These are phyloP conservation scores for Hypoxylon fragiforme DNA, from an alignment of 495 filamentous ascomycete species.

Conservation along the genomic window DNA sequence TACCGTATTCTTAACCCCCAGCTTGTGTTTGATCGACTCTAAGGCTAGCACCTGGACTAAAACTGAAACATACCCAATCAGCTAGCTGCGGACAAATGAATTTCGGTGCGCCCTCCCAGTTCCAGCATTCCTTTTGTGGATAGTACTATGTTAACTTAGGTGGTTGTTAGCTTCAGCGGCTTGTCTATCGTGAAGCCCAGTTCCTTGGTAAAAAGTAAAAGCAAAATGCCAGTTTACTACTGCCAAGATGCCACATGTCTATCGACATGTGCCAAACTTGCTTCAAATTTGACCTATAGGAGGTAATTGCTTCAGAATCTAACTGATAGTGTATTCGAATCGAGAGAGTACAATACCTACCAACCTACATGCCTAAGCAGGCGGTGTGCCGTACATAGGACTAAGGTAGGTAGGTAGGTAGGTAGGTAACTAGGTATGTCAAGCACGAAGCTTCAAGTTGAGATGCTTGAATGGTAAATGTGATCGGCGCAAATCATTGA, in stretches of 20 bases:
- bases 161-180: background rate
- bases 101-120: too few species aligned
- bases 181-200: background rate
- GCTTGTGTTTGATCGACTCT: background rate
- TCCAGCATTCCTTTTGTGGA: background rate
- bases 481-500: constrained; percentile 21
- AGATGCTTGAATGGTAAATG: background rate
- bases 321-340: too few species aligned
- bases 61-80: background rate
- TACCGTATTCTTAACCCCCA: background rate
- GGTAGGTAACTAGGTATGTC: too few species aligned
- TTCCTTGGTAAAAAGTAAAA: background rate
- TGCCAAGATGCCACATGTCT: too few species aligned
- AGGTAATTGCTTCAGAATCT: too few species aligned
- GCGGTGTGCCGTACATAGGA: too few species aligned
- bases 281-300: too few species aligned
- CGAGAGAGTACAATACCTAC: too few species aligned
- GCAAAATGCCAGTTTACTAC: too few species aligned
- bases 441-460: constrained; percentile 1
- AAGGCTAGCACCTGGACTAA: background rate
- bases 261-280: too few species aligned
- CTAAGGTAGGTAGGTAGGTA: too few species aligned
- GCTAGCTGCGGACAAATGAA: background rate
- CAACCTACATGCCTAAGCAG: too few species aligned
- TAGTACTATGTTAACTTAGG: background rate